A percentile compares a stretch with the other conserved stretches of the same genome.
These are phyloP conservation scores for Epichloe scottii DNA, from an alignment of 2,329 filamentous ascomycete genomes.

Conservation along the genomic window DNA sequence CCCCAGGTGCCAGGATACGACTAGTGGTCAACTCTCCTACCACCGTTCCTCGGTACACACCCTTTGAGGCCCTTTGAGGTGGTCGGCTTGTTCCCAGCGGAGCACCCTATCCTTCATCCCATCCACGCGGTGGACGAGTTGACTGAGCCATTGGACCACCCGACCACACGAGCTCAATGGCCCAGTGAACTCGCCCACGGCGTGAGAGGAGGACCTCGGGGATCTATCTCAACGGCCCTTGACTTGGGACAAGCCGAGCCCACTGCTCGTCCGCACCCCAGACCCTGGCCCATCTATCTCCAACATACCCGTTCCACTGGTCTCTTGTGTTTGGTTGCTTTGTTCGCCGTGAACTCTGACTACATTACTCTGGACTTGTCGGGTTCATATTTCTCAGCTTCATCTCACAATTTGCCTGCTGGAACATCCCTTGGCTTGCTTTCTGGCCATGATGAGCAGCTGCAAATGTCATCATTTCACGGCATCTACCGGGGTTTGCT, in stretches of 20 bases:
- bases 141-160: too few species aligned
- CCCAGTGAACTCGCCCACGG: too few species aligned
- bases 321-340: conserved; percentile 1
- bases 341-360: conserved; percentile 4
- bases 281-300: conserved; percentile 4
- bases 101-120: not conserved
- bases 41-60: conserved; percentile 1
- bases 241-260: conserved; percentile 1
- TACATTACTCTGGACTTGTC: not conserved
- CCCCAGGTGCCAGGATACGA: not conserved
- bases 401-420: not conserved
- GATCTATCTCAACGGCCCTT: conserved; percentile 8
- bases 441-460: not conserved
- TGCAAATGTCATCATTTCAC: not conserved
- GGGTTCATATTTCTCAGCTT: not conserved
- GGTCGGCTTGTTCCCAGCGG: not conserved
- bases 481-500: conserved; percentile 1
- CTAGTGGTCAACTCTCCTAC: not conserved
- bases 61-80: conserved; percentile 2
- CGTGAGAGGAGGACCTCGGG: conserved; percentile 5
- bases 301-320: conserved; percentile 6
- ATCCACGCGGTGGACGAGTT: too few species aligned
- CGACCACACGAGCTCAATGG: too few species aligned
- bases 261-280: not conserved
- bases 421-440: not conserved